These are phyloP conservation scores for Alternaria sp. DNA, from an alignment of 2,329 filamentous ascomycete genomes.

Conservation along the genomic window DNA sequence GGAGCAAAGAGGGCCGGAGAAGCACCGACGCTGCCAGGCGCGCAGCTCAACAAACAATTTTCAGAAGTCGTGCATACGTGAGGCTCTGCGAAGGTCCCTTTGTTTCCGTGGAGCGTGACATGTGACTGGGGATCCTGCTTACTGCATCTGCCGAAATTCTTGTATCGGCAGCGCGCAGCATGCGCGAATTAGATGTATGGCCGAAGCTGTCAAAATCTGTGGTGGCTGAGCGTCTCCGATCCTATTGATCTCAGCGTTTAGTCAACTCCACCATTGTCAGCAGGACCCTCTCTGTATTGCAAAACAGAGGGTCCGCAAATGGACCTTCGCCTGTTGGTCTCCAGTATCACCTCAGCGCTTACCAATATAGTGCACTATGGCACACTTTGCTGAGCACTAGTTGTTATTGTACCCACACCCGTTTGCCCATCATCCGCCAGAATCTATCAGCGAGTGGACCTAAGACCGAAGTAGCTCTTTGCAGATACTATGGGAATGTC, in stretches of 20 bases:
- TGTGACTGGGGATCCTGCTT: conserved; percentile 5
- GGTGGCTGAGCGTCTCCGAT: conserved; percentile 8
- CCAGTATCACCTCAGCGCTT: conserved; percentile 14
- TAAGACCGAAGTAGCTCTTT: not conserved
- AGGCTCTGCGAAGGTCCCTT: conserved; percentile 12
- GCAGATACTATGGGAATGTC: not conserved
- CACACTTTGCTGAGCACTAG: conserved; percentile 22
- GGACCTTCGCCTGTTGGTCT: conserved; percentile 17
- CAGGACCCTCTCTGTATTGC: conserved; percentile 2
- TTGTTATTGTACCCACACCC: conserved; percentile 17
- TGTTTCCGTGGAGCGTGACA: conserved; percentile 3
- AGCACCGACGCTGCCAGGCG: conserved; percentile 7
- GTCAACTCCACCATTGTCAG: conserved; percentile 10
- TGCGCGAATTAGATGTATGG: conserved; percentile 1
- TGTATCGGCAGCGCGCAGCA: conserved; percentile 16
- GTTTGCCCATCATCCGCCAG: conserved; percentile 19
- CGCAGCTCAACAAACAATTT: conserved; percentile 21
- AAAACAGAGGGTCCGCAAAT: conserved; percentile 10
- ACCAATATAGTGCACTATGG: conserved; percentile 11
- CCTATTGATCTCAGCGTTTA: conserved; percentile 4
- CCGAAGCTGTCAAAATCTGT: conserved; percentile 1
- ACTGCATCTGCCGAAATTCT: conserved; percentile 6
- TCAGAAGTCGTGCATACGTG: conserved; percentile 7
- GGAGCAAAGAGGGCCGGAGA: conserved; percentile 16
- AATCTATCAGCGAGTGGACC: not conserved